Evolutionary conservation across 805 yeast species (phyloP), one percentile per base, ranked within the genome.

Genomic region (Myxozyma neotropica): DNA sequence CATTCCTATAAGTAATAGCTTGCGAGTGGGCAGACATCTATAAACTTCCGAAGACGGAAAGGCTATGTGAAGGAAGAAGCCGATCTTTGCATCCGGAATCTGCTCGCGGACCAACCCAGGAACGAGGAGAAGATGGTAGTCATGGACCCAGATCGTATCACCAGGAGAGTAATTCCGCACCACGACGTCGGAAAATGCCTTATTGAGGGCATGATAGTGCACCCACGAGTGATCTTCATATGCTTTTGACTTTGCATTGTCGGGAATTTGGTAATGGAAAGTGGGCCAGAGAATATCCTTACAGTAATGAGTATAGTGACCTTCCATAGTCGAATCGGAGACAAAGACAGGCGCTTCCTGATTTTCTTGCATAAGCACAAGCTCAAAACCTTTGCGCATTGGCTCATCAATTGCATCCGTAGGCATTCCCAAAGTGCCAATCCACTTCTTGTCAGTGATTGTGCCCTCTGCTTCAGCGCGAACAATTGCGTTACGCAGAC

Each of bases 221-320:
- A 84, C 84, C 96, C 97, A 93, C 0, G 97, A 89, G 71, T 91
- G 95, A 66, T 89, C 97, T 73, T 93, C 97, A 73, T 93, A 94
- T 0, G 96, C 96, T 72, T 91, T 91, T 1, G 96, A 86, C 67
- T 88, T 89, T 53, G 97, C 95, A 70, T 92, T 86, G 73, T 94
- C 98, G 0, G 98, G 98, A 39, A 93, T 89, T 73, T 93, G 97
- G 71, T 94, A 94, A 63, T 84, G 89, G 64, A 94, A 80, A 1
- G 97, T 89, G 33, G 99, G 99, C 98, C 98, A 94, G 62, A 94
- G 77, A 40, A 94, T 89, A 69, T 92, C 95, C 73, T 94, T 94
- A 73, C 97, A 93, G 72, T 88, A 94, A 53, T 89, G 88, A 58
- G 84, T 84, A 73, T 94, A 94, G 70, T 92, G 96, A 21, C 97